Evolutionary conservation across 2,329 filamentous ascomycete genomes (phyloP).

Genomic region (Pseudogymnoascus sp.): DNA sequence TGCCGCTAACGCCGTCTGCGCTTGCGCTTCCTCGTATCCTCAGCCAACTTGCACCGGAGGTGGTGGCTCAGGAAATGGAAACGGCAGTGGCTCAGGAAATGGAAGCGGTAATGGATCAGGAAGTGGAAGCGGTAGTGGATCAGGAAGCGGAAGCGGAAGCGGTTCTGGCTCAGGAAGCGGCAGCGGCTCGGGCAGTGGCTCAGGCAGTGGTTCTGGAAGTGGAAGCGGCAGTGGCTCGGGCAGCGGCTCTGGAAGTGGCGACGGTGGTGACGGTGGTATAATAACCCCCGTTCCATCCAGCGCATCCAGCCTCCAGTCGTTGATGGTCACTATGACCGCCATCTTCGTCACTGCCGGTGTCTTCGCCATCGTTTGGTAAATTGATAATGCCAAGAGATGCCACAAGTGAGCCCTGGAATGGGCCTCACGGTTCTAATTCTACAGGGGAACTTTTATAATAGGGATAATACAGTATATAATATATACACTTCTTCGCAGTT

Average conservation of each 20-base stretch:
- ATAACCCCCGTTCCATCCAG: slow-evolving; percentile 1
- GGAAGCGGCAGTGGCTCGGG: neutral
- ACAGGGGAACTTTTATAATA: slow-evolving; percentile 4
- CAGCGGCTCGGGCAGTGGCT: neutral
- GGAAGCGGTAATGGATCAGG: neutral
- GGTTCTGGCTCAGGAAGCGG: too few species aligned
- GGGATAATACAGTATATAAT: neutral
- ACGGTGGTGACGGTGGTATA: neutral
- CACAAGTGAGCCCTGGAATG: neutral
- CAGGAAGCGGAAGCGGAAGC: neutral
- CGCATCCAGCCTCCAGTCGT: neutral
- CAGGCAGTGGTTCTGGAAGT: neutral
- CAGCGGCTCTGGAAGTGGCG: neutral
- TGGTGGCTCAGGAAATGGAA: neutral
- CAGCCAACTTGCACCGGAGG: neutral
- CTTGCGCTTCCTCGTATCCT: neutral
- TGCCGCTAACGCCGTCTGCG: neutral
- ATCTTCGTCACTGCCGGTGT: neutral
- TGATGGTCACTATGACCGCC: slow-evolving; percentile 3
- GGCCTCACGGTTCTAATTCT: slow-evolving; percentile 5
- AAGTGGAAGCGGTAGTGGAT: neutral
- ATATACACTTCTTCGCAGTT: neutral
- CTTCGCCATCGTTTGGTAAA: neutral
- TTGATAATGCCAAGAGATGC: neutral
- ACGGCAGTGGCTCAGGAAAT: neutral